Conservation (phyloP, 2,329 filamentous ascomycete species). For the Cladophialophora bantiana region DNA sequence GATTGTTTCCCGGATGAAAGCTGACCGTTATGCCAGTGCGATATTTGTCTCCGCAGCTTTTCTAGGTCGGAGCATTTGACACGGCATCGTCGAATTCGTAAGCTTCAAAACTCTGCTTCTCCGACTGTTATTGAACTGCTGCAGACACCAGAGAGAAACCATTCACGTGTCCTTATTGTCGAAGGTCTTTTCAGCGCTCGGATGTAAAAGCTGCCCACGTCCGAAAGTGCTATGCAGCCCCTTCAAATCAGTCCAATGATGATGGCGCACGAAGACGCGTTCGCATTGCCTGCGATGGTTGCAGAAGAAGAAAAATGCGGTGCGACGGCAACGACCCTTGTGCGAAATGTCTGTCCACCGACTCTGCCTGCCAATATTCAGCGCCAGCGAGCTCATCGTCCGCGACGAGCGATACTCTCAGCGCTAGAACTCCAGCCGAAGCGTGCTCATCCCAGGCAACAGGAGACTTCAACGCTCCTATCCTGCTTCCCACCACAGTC, state of each 20-base stretch:
- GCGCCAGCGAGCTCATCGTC: neutral
- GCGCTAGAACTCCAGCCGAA: too few species aligned
- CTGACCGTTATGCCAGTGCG: slow-evolving; percentile 21
- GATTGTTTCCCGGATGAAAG: too few species aligned
- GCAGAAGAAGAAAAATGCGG: slow-evolving; percentile 41
- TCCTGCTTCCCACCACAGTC: too few species aligned
- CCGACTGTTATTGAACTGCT: too few species aligned
- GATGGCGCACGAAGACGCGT: slow-evolving; percentile 31
- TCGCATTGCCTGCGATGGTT: slow-evolving; percentile 40
- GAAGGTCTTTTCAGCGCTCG: slow-evolving; percentile 24
- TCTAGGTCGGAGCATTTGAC: slow-evolving; percentile 26
- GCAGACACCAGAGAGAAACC: slow-evolving; percentile 30
- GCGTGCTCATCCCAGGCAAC: too few species aligned
- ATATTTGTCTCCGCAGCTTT: slow-evolving; percentile 27
- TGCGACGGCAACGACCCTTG: slow-evolving; percentile 41
- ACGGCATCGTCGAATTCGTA: slow-evolving; percentile 26
- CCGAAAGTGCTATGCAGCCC: slow-evolving; percentile 23
- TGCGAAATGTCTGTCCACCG: slow-evolving; percentile 17
- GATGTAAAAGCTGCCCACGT: slow-evolving; percentile 26
- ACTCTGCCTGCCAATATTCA: slow-evolving; percentile 17
- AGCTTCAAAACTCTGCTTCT: too few species aligned
- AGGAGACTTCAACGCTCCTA: too few species aligned
- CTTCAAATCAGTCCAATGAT: slow-evolving; percentile 3
- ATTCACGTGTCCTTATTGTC: slow-evolving; percentile 21
- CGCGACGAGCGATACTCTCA: too few species aligned